Evolutionary conservation across 2,329 filamentous ascomycete genomes (phyloP).

Genomic region (Hymenoscyphus scutula): DNA sequence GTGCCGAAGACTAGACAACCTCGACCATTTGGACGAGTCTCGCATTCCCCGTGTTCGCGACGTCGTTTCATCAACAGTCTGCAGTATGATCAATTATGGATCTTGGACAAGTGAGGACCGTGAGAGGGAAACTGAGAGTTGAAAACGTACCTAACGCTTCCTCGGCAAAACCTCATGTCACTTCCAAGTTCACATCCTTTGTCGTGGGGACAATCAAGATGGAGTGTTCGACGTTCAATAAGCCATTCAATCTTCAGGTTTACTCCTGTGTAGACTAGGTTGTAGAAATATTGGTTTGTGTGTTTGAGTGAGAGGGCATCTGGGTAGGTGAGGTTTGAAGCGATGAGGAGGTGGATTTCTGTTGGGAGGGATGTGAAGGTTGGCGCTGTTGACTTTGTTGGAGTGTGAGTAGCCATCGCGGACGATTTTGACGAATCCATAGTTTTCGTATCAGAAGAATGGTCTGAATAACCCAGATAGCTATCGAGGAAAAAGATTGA

Average conservation of each 20-base stretch:
- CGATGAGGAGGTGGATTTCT: slow-evolving; percentile 65
- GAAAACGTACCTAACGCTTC: slow-evolving; percentile 52
- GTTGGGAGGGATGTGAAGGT: slow-evolving; percentile 49
- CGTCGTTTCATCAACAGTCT: slow-evolving; percentile 58
- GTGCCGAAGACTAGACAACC: slow-evolving; percentile 35
- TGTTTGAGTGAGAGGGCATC: slow-evolving; percentile 71
- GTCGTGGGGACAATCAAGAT: slow-evolving; percentile 64
- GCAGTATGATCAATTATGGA: not conserved
- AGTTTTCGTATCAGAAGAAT: not conserved
- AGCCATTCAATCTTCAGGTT: slow-evolving; percentile 68
- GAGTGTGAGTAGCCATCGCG: not conserved
- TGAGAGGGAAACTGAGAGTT: not conserved
- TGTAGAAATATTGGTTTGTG: slow-evolving; percentile 60
- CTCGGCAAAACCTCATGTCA: slow-evolving; percentile 58
- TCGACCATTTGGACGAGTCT: slow-evolving; percentile 36
- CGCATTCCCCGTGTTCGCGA: slow-evolving; percentile 60
- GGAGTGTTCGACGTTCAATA: slow-evolving; percentile 58
- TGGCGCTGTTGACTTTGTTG: not conserved
- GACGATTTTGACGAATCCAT: not conserved
- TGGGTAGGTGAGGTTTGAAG: slow-evolving; percentile 61
- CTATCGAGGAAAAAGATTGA: not conserved
- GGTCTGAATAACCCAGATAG: not conserved
- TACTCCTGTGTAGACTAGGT: slow-evolving; percentile 63
- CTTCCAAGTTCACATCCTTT: slow-evolving; percentile 56
- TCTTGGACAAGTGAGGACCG: not conserved